Base-by-base conservation (phyloP, 768 basidiomycete genomes). In the Suillus weaverae region DNA sequence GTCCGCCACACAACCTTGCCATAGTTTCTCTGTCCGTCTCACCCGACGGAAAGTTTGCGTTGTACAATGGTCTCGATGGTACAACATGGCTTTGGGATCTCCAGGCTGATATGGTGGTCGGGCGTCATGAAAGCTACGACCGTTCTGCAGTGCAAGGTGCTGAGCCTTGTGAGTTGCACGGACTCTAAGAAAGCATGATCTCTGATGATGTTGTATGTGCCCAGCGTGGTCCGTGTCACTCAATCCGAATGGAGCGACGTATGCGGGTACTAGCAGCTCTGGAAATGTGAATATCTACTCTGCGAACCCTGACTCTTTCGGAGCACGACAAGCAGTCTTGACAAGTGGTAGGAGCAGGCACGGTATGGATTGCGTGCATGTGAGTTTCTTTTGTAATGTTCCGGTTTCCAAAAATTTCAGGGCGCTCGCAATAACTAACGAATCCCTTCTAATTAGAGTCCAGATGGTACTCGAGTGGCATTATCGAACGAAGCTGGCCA, bases 31-130 rank as follows among this genome's bases (percentile, higher is more conserved):
- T 97, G 39, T 93, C 92, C 20, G 86, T 86, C 9, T 84, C 88
- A 22, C 82, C 84, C 0, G 82, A 86, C 56, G 95, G 92, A 9
- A 81, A 78, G 55, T 79, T 77, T 36, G 93, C 87, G 0, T 74
- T 97, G 53, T 90, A 88, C 69, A 94, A 94, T 70, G 90, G 90
- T 62, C 80, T 96, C 22, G 95, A 97, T 70, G 95, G 95, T 2
- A 84, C 89, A 35, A 94, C 93, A 0, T 83, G 79, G 55, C 77
- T 96, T 32, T 90, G 89, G 85, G 88, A 95, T 72, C 74, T 95
- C 54, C 76, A 83, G 41, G 84, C 79, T 20, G 90, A 89, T 5
- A 80, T 84, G 41, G 73, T 89, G 3, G 74, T 86, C 0, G 90
- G 86, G 13, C 85, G 81, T 62, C 86, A 86, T 64, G 93, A 95